phyloP scores from a whole-genome alignment of 371 early-diverging fungal species.

The Thermomucor indicae-seudaticae region DNA sequence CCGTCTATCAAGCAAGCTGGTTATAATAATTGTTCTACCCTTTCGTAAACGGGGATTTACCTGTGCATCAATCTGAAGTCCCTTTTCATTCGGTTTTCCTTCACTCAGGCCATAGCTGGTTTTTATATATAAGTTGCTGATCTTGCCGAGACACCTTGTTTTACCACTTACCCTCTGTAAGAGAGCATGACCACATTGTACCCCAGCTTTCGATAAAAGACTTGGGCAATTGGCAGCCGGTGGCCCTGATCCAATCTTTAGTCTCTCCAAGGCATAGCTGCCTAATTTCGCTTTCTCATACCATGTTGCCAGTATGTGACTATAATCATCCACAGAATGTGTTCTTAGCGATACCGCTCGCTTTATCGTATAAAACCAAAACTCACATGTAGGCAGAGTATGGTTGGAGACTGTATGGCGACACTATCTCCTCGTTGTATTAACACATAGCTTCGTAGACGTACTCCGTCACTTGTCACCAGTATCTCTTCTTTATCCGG shows the following conservation, averaged over 20 bases:
- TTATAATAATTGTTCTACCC: background rate
- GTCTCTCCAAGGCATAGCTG: background rate
- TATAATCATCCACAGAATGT: slow-evolving; percentile 13
- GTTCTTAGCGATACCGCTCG: background rate
- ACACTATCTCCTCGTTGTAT: slow-evolving; percentile 50
- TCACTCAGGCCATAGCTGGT: slow-evolving; percentile 87
- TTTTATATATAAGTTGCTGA: background rate
- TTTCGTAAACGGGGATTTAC: slow-evolving; percentile 33
- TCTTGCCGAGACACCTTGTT: background rate
- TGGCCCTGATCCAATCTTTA: slow-evolving; percentile 60
- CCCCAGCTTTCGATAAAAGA: slow-evolving; percentile 57
- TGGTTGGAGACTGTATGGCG: slow-evolving; percentile 64
- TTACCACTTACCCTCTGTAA: slow-evolving; percentile 76
- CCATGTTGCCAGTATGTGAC: slow-evolving; percentile 98
- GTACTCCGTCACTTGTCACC: slow-evolving; percentile 74
- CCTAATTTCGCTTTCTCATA: slow-evolving; percentile 9
- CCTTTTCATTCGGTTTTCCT: slow-evolving; percentile 83
- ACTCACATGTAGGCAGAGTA: slow-evolving; percentile 82
- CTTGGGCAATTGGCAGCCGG: slow-evolving; percentile 82
- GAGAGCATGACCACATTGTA: slow-evolving; percentile 93
- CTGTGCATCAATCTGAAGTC: slow-evolving; percentile 87
- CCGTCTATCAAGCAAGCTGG: slow-evolving; percentile 48
- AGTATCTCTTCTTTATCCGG: slow-evolving; percentile 78
- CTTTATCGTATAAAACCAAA: background rate
- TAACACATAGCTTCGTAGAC: slow-evolving; percentile 77